Evolutionary conservation across 2,329 filamentous ascomycete species (phyloP), one percentile per base, ranked within the genome.

Genomic region (Hymenotorrendiella dingleyae): DNA sequence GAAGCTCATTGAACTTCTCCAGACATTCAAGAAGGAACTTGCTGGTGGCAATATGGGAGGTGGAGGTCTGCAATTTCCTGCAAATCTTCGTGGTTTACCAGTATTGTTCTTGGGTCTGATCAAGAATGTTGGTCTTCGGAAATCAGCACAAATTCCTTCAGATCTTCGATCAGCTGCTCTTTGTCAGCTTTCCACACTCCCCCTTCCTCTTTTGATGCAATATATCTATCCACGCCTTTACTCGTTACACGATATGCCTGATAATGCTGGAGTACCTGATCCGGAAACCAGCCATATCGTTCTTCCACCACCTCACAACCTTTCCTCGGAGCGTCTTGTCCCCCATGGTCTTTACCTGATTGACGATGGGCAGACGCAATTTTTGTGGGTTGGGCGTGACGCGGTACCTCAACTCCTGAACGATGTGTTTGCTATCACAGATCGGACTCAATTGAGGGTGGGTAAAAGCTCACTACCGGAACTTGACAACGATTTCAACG

Each of bases 1-100:
- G 53, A 98, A 98, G 74, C 72, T 95, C 30, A 84, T 89, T 21
- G 93, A 98, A 68, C 77, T 98, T 36, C 72, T 98, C 47, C 84
- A 91, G 63, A 97, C 91, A 0, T 98, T 96, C 71, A 86, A 89
- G 68, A 97, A 97, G 70, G 93, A 98, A 64, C 76, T 98, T 46
- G 91, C 87, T 12, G 91, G 91, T 52, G 91, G 91, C 52, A 96
- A 91, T 67, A 93, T 96, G 78, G 90, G 91, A 39, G 90, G 81
- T 29, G 82, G 89, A 40, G 90, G 91, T 35, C 73, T 98, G 14
- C 93, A 96, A 62, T 93, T 97, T 72, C 90, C 93, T 16, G 84
- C 86, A 46, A 98, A 98, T 64, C 71, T 98, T 45, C 82, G 91
- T 43, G 89, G 82, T 24, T 73, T 98, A 20, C 90, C 93, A 1